These are phyloP conservation scores for Bryoerythrophyllum caledonicum DNA, from an alignment of 225 moss, liverwort and hornwort species.

Conservation along the genomic window DNA sequence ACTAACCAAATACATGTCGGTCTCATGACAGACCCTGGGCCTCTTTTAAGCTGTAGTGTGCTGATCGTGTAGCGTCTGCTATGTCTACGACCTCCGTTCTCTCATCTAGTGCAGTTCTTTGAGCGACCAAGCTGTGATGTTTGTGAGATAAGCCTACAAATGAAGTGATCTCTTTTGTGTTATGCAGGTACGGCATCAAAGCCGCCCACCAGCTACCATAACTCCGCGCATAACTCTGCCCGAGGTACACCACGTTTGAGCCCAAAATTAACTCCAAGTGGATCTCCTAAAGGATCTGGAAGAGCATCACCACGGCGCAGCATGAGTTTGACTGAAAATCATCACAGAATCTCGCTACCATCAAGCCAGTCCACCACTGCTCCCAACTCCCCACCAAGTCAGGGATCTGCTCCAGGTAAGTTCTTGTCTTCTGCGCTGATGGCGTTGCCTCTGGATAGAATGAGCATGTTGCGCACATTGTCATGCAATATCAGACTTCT, in stretches of 20 bases:
- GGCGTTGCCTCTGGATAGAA: background rate
- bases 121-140: background rate
- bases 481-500: background rate
- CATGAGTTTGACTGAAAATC: constrained; percentile 42
- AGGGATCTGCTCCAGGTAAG: constrained; percentile 53
- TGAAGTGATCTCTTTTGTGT: background rate
- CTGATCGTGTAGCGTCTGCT: background rate
- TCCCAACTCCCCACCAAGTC: constrained; percentile 89
- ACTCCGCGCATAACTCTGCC: constrained; percentile 38
- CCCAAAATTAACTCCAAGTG: constrained; percentile 61
- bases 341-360: constrained; percentile 59
- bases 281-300: constrained; percentile 63
- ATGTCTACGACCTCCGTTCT: background rate
- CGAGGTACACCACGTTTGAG: constrained; percentile 45
- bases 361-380: constrained; percentile 89
- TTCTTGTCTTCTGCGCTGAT: background rate
- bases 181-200: constrained; percentile 25
- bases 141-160: background rate
- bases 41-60: background rate
- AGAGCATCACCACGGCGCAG: constrained; percentile 72
- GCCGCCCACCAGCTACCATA: constrained; percentile 35
- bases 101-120: background rate
- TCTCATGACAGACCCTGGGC: background rate
- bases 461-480: background rate
- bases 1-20: background rate